Base-by-base conservation (phyloP, 2,329 filamentous ascomycete species). In the Talaromyces funiculosus region DNA sequence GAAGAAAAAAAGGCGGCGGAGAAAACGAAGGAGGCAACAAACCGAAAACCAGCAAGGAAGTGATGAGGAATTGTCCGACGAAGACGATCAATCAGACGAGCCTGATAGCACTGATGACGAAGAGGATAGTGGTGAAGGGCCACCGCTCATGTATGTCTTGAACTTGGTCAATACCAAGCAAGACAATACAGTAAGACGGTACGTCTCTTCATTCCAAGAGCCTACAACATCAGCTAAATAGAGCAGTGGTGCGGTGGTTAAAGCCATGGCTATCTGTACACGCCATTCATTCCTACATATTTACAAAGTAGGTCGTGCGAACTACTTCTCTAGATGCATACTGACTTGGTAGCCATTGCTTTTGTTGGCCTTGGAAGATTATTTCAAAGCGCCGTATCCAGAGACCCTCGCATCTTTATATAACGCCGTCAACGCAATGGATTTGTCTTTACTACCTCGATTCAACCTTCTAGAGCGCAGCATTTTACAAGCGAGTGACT, bases 261-360 rank as follows among this genome's bases (percentile, higher is more conserved):
- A 97, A 73, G 91, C 94, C 43, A 99, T 99, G 94, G 94, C 94
- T 31, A 97, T 99, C 67, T 99, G 94, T 80, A 99, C 94, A 7
- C 83, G 94, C 45, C 94, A 99, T 79, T 92, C 94, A 3, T 99
- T 99, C 75, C 79, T 99, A 66, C 94, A 99, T 76, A 99, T 99
- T 65, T 99, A 99, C 80, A 99, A 99, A 84, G 90, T 89, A 73
- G 66, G 80, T 47, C 61, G 43, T 58, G 12, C 35, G n/a, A 38
- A 56, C 58, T 40, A 31, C 38, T 60, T 24, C 29, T 24, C 43
- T 6, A 38, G 62, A 38, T n/a, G 1, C 6, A n/a, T 20, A 3
- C 57, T 68, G 60, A 68, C 66, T 59, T 31, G 18, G 38, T 61
- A 93, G 90, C 94, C 94, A 29, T 82, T 99, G 40, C 81, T 99